These are phyloP conservation scores for Meyerozyma guilliermondii DNA, from an alignment of 1,139 yeast genomes.

Conservation along the genomic window DNA sequence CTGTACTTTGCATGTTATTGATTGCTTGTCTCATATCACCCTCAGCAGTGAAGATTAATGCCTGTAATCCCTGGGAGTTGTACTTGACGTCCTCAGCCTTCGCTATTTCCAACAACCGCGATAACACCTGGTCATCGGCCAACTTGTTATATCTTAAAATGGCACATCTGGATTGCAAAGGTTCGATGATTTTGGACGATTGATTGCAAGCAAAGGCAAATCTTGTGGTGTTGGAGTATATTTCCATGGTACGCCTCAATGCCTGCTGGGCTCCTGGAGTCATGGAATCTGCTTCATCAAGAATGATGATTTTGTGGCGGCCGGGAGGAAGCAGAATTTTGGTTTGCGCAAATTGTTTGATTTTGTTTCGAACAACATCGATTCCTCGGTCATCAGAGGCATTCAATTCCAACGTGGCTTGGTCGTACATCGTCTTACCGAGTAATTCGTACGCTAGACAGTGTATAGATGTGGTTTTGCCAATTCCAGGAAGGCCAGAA, in stretches of 20 bases:
- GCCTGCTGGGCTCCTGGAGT: slow-evolving; percentile 99
- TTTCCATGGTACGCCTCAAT: slow-evolving; percentile 92
- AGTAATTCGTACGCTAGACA: slow-evolving; percentile 84
- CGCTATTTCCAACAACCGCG: slow-evolving; percentile 68
- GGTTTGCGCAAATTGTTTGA: slow-evolving; percentile 63
- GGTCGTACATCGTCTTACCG: slow-evolving; percentile 62
- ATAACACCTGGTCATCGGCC: slow-evolving; percentile 78
- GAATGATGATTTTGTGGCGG: slow-evolving; percentile 77
- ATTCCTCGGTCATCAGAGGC: slow-evolving; percentile 50
- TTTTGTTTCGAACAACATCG: slow-evolving; percentile 44
- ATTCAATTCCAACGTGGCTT: slow-evolving; percentile 80
- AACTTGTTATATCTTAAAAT: slow-evolving; percentile 79
- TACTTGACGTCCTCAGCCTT: slow-evolving; percentile 68
- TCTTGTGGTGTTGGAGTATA: slow-evolving; percentile 88
- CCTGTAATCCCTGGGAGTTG: slow-evolving; percentile 89
- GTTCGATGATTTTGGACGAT: slow-evolving; percentile 91
- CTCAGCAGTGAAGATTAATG: slow-evolving; percentile 92
- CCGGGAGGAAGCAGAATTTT: slow-evolving; percentile 56
- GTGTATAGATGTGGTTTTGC: slow-evolving; percentile 90
- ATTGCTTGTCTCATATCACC: slow-evolving; percentile 99
- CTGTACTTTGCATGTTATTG: slow-evolving; percentile 89
- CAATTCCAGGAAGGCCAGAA: slow-evolving; percentile 94
- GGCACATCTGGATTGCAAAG: slow-evolving; percentile 95
- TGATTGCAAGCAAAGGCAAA: slow-evolving; percentile 98
- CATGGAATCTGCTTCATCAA: slow-evolving; percentile 98